phyloP scores from a whole-genome alignment of 2,329 filamentous ascomycete species.

The Tetracladium maxilliforme region DNA sequence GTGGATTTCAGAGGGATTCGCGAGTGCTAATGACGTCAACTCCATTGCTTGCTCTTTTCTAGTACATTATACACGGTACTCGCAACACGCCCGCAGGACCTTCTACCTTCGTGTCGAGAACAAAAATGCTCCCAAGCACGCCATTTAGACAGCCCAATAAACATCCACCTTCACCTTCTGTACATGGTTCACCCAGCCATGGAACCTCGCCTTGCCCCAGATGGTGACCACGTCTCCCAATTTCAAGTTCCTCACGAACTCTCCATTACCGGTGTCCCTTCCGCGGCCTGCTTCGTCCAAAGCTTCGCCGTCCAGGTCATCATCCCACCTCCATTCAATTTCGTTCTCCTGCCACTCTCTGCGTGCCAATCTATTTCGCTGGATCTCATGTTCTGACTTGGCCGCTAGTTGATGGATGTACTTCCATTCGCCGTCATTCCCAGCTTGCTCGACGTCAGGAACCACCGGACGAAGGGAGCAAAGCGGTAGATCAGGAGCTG shows the following conservation, averaged over 20 bases:
- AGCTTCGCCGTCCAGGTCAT: constrained; percentile 28
- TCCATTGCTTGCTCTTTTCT: too few species aligned
- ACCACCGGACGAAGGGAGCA: too few species aligned
- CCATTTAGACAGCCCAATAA: constrained; percentile 35
- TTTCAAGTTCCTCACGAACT: constrained; percentile 38
- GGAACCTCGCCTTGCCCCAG: constrained; percentile 44
- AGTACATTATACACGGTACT: too few species aligned
- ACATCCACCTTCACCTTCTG: constrained; percentile 35
- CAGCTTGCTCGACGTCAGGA: too few species aligned
- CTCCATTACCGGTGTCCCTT: constrained; percentile 30
- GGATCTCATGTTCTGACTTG: constrained; percentile 25
- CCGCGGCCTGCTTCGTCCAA: constrained; percentile 32
- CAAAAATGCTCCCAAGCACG: too few species aligned
- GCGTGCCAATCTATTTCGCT: constrained; percentile 27
- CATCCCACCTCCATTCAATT: constrained; percentile 37
- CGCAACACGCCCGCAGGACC: too few species aligned
- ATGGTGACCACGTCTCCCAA: constrained; percentile 47
- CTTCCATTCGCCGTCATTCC: too few species aligned
- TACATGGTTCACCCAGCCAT: constrained; percentile 35
- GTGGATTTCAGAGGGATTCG: too few species aligned
- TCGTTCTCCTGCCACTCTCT: constrained; percentile 21
- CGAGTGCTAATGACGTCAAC: too few species aligned
- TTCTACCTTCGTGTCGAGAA: too few species aligned
- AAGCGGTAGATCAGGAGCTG: too few species aligned
- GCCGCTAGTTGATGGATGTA: too few species aligned